A percentile compares a stretch with the other conserved stretches of the same genome.
These are phyloP conservation scores for Aspergillus bertholletiae DNA, from an alignment of 495 filamentous ascomycete species.

Conservation along the genomic window DNA sequence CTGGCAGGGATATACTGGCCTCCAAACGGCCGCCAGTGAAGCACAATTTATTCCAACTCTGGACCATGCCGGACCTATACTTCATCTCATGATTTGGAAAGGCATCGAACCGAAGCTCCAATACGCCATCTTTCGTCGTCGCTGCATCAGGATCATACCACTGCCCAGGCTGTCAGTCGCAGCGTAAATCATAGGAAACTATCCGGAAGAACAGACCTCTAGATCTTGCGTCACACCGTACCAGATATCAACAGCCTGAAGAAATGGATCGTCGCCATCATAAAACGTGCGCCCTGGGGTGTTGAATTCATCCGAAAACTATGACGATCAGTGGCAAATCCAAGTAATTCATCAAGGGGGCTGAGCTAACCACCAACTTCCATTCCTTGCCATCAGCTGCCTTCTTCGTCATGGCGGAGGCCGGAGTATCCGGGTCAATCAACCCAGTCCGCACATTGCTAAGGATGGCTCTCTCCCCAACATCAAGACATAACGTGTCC, in stretches of 20 bases:
- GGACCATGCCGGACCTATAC: conserved; percentile 78
- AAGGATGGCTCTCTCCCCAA: conserved; percentile 53
- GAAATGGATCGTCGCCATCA: conserved; percentile 69
- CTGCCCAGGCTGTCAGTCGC: conserved; percentile 23
- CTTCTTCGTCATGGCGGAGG: conserved; percentile 53
- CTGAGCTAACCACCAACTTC: conserved; percentile 58
- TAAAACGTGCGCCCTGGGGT: conserved; percentile 69
- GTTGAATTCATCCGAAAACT: conserved; percentile 83
- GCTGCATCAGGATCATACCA: conserved; percentile 82
- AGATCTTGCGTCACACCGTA: conserved; percentile 76
- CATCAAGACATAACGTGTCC: conserved; percentile 55
- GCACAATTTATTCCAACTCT: conserved; percentile 78
- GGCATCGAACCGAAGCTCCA: conserved; percentile 64
- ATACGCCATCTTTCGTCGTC: conserved; percentile 61
- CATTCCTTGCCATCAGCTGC: conserved; percentile 56
- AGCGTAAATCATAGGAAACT: background rate
- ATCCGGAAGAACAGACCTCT: conserved; percentile 43
- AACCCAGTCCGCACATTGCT: conserved; percentile 57
- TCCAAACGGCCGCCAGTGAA: conserved; percentile 76
- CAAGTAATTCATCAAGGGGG: background rate
- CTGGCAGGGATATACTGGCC: conserved; percentile 72
- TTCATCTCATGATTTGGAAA: conserved; percentile 66
- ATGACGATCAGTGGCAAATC: conserved; percentile 5
- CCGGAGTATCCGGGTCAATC: conserved; percentile 71
- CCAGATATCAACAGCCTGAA: conserved; percentile 70